Evolutionary conservation across 2,329 filamentous ascomycete genomes (phyloP).

Genomic region (Colletotrichum siamense): DNA sequence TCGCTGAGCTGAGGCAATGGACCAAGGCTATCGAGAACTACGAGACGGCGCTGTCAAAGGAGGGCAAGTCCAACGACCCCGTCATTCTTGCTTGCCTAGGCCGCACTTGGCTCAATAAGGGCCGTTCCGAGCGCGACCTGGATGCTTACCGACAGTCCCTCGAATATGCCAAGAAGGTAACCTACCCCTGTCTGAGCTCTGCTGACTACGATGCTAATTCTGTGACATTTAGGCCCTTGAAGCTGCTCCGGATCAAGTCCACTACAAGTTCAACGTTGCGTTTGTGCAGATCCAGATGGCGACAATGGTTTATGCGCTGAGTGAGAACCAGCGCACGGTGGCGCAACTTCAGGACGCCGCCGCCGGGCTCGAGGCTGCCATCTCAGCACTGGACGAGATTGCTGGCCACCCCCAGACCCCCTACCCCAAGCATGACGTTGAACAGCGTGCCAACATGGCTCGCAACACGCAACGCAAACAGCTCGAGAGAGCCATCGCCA

Average conservation of each 20-base stretch:
- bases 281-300: slow-evolving; percentile 97
- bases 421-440: slow-evolving; percentile 88
- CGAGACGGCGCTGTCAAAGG: slow-evolving; percentile 81
- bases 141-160: slow-evolving; percentile 63
- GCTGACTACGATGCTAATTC: slow-evolving; percentile 26
- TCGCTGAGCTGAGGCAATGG: slow-evolving; percentile 88
- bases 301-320: slow-evolving; percentile 75
- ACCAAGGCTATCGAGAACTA: slow-evolving; percentile 94
- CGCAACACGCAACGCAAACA: slow-evolving; percentile 94
- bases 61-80: slow-evolving; percentile 75
- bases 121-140: slow-evolving; percentile 65
- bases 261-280: slow-evolving; percentile 97
- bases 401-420: slow-evolving; percentile 72
- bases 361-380: slow-evolving; percentile 83
- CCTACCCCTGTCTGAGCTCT: slow-evolving; percentile 9
- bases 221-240: slow-evolving; percentile 66
- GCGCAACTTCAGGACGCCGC: slow-evolving; percentile 82
- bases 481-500: slow-evolving; percentile 82
- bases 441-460: slow-evolving; percentile 97
- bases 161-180: slow-evolving; percentile 68
- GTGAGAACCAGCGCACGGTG: slow-evolving; percentile 78
- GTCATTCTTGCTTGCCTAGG: slow-evolving; percentile 85
- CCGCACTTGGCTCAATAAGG: slow-evolving; percentile 85
- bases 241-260: slow-evolving; percentile 80
- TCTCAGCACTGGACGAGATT: slow-evolving; percentile 72